Evolutionary conservation across 2,329 filamentous ascomycete species (phyloP).

Genomic region (Cadophora luteo-olivacea): DNA sequence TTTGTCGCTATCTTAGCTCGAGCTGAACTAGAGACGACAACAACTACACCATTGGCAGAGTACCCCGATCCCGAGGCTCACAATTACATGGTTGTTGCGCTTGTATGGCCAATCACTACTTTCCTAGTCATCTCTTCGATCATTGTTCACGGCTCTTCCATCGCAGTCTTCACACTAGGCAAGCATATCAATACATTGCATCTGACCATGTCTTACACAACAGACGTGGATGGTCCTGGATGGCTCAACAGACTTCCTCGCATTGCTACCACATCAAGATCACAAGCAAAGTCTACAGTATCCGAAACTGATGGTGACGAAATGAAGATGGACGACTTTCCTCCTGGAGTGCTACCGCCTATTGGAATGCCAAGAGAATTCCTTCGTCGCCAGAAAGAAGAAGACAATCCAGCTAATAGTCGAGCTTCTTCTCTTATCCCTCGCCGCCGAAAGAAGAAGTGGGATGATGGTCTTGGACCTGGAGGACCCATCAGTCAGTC

Average conservation of each 20-base stretch:
- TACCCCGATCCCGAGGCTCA: slow-evolving; percentile 59
- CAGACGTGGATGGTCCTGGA: slow-evolving; percentile 83
- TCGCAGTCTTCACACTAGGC: slow-evolving; percentile 95
- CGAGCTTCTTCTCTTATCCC: slow-evolving; percentile 65
- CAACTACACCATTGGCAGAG: slow-evolving; percentile 73
- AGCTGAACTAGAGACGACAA: slow-evolving; percentile 82
- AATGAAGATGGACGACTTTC: slow-evolving; percentile 63
- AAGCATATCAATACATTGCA: slow-evolving; percentile 98
- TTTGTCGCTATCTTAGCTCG: slow-evolving; percentile 93
- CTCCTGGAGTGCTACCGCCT: slow-evolving; percentile 75
- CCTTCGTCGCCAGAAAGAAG: slow-evolving; percentile 82
- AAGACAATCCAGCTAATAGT: slow-evolving; percentile 64
- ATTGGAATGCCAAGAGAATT: slow-evolving; percentile 78
- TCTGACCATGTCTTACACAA: slow-evolving; percentile 95
- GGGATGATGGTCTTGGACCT: slow-evolving; percentile 74
- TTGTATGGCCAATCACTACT: slow-evolving; percentile 95
- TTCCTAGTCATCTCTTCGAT: slow-evolving; percentile 96
- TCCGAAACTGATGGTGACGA: slow-evolving; percentile 78
- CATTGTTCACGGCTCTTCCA: slow-evolving; percentile 94
- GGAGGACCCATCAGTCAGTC: slow-evolving; percentile 91
- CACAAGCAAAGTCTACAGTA: slow-evolving; percentile 80
- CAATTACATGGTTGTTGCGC: slow-evolving; percentile 74
- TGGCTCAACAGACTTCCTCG: slow-evolving; percentile 95
- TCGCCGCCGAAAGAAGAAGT: slow-evolving; percentile 69
- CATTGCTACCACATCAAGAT: slow-evolving; percentile 72